A percentile compares a stretch with the other conserved stretches of the same genome.
Evolutionary conservation across 2,329 filamentous ascomycete genomes (phyloP).

Genomic region (Leptographium lundbergii): DNA sequence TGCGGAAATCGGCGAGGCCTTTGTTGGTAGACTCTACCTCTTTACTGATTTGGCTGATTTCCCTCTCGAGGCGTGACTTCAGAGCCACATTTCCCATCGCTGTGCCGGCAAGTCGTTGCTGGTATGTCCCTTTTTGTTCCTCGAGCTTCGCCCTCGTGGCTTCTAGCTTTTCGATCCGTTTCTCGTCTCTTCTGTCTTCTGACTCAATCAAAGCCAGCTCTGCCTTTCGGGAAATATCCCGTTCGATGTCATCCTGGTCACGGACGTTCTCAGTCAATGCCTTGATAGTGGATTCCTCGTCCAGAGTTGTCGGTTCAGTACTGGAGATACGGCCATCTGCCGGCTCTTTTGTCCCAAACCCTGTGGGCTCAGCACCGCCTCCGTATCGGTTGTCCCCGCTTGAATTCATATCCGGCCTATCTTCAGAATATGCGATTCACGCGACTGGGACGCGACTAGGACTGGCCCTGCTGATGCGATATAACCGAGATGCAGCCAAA

Average conservation of each 20-base stretch:
- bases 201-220: conserved; percentile 46
- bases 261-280: conserved; percentile 57
- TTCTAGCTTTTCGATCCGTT: conserved; percentile 47
- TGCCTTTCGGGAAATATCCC: conserved; percentile 61
- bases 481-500: neutral
- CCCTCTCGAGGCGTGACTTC: conserved; percentile 45
- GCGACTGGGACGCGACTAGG: neutral
- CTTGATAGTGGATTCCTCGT: conserved; percentile 48
- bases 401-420: neutral
- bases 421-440: neutral
- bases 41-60: conserved; percentile 42
- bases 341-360: neutral
- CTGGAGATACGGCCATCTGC: neutral
- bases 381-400: neutral
- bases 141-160: conserved; percentile 46
- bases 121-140: conserved; percentile 46
- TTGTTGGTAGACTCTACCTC: conserved; percentile 52
- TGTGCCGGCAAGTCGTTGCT: conserved; percentile 29
- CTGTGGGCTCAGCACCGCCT: neutral
- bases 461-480: neutral
- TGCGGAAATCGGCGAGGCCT: conserved; percentile 69
- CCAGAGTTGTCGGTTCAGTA: conserved; percentile 13
- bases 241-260: conserved; percentile 81
- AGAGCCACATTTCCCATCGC: conserved; percentile 33
- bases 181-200: conserved; percentile 50